Base-by-base conservation (phyloP, 2,329 filamentous ascomycete species). In the Geosmithia morbida region DNA sequence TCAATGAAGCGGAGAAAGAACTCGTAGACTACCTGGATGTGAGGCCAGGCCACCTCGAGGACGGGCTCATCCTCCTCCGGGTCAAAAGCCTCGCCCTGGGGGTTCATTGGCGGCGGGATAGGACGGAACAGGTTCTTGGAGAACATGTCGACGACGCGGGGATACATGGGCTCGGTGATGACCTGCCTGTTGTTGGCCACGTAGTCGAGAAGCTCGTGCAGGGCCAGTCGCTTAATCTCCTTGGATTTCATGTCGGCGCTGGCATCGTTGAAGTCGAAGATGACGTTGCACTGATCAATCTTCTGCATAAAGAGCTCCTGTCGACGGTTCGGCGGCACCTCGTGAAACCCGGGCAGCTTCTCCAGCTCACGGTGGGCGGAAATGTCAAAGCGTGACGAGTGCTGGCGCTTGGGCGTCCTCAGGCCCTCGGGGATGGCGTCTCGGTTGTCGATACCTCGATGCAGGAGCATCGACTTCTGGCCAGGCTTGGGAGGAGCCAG, bases 301-400 rank as follows among this genome's bases (percentile, higher is more conserved):
- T 98, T 98, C 62, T 97, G 89, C 89, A 98, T 96, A 68, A 98
- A 98, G 17, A 98, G 77, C 57, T 97, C 90, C 67, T 96, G 89
- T 51, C 92, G 81, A 52, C 90, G 81, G 62, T 94, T 94, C 16
- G 92, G 92, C 11, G 90, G 85, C 22, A 97, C 92, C 66, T 98
- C 92, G 59, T 98, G 92, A 66, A 98, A 98, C 37, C 92, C 92
- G 1, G 92, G 90, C 20, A 98, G 74, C 68, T 98, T 98, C 65
- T 98, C 92, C 46, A 98, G 74, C 65, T 98, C 92, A 59, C 92
- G 81, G 63, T 97, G 89, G 52, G 94, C 87, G 3, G 92, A 98
- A 54, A 98, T 94, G 63, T 98, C 90, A 63, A 98, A 98, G 52
- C 92, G 81, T 43, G 92, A 98, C 37, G 92, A 97, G 61, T 97